phyloP scores from a whole-genome alignment of 2,329 filamentous ascomycete genomes.

The Huntiella savannae region DNA sequence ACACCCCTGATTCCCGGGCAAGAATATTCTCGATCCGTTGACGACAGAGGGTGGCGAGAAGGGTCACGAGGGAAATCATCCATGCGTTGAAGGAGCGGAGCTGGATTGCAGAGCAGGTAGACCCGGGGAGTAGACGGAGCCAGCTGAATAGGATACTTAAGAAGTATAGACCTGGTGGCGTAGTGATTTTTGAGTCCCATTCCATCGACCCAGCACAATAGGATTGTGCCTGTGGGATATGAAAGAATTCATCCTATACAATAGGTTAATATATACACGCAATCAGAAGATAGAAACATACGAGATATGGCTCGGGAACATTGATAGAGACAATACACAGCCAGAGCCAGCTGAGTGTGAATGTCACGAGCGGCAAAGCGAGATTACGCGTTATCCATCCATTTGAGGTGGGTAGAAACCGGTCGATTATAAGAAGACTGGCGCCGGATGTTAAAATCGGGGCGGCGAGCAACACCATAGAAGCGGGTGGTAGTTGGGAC shows the following conservation, averaged over 20 bases:
- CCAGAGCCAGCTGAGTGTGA: slow-evolving; percentile 20
- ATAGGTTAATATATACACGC: background rate
- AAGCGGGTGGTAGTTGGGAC: no score
- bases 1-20: background rate
- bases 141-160: slow-evolving; percentile 16
- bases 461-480: no score
- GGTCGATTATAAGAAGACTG: no score
- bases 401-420: slow-evolving; percentile 3
- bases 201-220: slow-evolving; percentile 62
- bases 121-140: slow-evolving; percentile 4
- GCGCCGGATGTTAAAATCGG: no score
- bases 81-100: slow-evolving; percentile 32
- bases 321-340: slow-evolving; percentile 20
- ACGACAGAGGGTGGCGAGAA: slow-evolving; percentile 32
- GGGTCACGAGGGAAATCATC: slow-evolving; percentile 23
- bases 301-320: slow-evolving; percentile 36
- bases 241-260: slow-evolving; percentile 61
- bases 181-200: slow-evolving; percentile 97
- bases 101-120: slow-evolving; percentile 21
- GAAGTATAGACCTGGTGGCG: slow-evolving; percentile 64
- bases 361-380: slow-evolving; percentile 12
- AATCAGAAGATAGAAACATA: slow-evolving; percentile 16
- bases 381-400: slow-evolving; percentile 1
- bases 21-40: slow-evolving; percentile 26
- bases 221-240: slow-evolving; percentile 75